Conservation (phyloP, 192 early-diverging fungal genomes). For the Dissophora ornata region DNA sequence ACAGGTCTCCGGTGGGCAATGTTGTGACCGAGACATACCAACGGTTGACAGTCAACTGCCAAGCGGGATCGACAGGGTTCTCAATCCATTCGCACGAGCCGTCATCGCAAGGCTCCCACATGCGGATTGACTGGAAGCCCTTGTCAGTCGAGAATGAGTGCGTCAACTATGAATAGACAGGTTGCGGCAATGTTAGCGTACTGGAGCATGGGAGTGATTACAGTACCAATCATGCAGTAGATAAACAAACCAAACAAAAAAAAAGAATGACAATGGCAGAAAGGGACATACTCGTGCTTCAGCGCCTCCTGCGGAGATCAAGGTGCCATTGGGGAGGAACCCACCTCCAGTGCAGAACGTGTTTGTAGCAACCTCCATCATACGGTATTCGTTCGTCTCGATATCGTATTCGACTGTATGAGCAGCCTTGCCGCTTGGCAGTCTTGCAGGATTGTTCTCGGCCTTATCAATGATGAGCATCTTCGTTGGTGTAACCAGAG, state of each 20-base stretch:
- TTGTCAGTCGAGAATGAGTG: conserved; percentile 40
- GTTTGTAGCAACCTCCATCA: conserved; percentile 62
- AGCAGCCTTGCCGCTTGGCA: conserved; percentile 56
- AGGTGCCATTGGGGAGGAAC: conserved; percentile 65
- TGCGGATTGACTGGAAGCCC: conserved; percentile 60
- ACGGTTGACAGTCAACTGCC: conserved; percentile 56
- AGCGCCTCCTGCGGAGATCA: conserved; percentile 66
- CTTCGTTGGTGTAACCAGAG: conserved; percentile 57
- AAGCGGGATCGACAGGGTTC: conserved; percentile 38
- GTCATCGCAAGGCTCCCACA: conserved; percentile 62
- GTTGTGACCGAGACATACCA: conserved; percentile 35
- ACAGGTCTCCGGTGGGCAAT: conserved; percentile 60
- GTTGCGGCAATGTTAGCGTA: no score
- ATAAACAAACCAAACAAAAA: no score
- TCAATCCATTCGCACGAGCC: conserved; percentile 59
- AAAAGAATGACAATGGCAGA: background rate
- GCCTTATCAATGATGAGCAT: conserved; percentile 66
- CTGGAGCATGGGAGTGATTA: no score
- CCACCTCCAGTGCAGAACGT: conserved; percentile 69
- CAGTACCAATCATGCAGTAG: no score
- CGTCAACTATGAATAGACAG: conserved; percentile 47
- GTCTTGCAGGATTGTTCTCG: conserved; percentile 61
- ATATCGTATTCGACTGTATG: conserved; percentile 63
- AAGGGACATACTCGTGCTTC: conserved; percentile 20
- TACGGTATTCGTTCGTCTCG: conserved; percentile 54